Evolutionary conservation across 2,329 filamentous ascomycete genomes (phyloP), one percentile per base, ranked within the genome.

Genomic region (Aspergillus sojae): DNA sequence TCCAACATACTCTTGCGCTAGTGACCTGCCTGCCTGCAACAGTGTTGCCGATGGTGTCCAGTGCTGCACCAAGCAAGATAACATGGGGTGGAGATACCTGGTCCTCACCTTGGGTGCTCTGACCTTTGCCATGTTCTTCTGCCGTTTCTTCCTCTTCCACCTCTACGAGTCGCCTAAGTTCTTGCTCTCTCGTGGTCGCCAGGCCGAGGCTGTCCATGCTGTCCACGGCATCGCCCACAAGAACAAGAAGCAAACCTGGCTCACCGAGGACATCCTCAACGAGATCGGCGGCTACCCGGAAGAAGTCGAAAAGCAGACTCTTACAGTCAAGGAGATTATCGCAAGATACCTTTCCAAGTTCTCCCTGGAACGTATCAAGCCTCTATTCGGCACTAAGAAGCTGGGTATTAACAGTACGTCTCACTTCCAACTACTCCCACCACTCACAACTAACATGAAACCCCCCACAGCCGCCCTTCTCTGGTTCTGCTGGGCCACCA

Each of bases 111-210:
- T 94, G 23, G 93, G 92, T 54, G 80, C 89, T 39, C 78, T 88
- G 55, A 95, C 92, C 0, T 87, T 95, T 66, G 75, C 82, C 78
- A 93, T 95, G 90, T 96, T 94, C 72, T 76, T 91, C 57, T 80
- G 88, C 65, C 91, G 93, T 21, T 93, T 93, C 82, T 89, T 93
- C 77, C 73, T 93, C 64, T 96, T 96, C 78, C 87, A 90, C 64
- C 85, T 96, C 14, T 92, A 91, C 74, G 93, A 96, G 74, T 95
- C 92, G 6, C 93, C 93, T 53, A 95, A 95, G 75, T 96, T 89
- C 72, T 82, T 96, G 28, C 85, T 96, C 11, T 90, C 89, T 23
- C 84, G 87, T n/a, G 91, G 91, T 41, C 86, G 91, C 7, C 90
- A 96, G 75, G 80, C 86, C 16, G 92, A 95, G 71, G 92, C 92